Conservation (phyloP, 495 filamentous ascomycete species). For the Clohesyomyces aquaticus region DNA sequence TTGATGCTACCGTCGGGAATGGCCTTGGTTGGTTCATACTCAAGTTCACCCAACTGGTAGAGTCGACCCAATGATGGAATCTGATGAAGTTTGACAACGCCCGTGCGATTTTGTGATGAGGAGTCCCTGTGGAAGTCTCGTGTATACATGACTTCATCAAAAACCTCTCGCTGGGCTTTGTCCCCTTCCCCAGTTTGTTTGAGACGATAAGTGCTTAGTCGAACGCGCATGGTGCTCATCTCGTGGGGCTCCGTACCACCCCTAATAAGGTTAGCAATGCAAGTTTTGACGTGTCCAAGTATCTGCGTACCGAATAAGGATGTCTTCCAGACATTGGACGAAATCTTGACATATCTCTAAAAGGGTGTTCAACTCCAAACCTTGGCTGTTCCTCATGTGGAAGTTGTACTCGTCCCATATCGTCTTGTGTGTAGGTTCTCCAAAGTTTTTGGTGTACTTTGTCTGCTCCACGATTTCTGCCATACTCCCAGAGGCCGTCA, state of each 20-base stretch:
- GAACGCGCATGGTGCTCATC: conserved; percentile 29
- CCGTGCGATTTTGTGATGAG: background rate
- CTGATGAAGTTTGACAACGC: conserved; percentile 19
- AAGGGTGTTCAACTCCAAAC: conserved; percentile 16
- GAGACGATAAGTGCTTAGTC: conserved; percentile 21
- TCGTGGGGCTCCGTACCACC: conserved; percentile 17
- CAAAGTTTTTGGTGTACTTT: conserved; percentile 8
- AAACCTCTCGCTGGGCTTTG: conserved; percentile 9
- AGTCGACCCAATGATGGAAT: conserved; percentile 31
- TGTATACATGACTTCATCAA: conserved; percentile 28
- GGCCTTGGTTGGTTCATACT: conserved; percentile 16
- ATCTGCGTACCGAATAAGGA: conserved; percentile 11
- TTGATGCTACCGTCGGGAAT: conserved; percentile 14
- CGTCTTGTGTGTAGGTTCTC: conserved; percentile 5
- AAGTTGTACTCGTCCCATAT: conserved; percentile 35
- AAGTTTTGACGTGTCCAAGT: background rate
- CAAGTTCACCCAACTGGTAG: conserved; percentile 31
- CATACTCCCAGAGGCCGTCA: conserved; percentile 11
- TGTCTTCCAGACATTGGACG: conserved; percentile 14
- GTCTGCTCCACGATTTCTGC: conserved; percentile 20
- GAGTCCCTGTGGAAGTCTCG: conserved; percentile 22
- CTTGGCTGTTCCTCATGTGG: conserved; percentile 22
- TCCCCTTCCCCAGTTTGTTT: conserved; percentile 23
- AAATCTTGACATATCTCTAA: conserved; percentile 30
- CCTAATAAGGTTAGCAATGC: background rate